These are phyloP conservation scores for Globisporangium cederbergense DNA, from an alignment of 352 stramenopile genomes.

Conservation along the genomic window DNA sequence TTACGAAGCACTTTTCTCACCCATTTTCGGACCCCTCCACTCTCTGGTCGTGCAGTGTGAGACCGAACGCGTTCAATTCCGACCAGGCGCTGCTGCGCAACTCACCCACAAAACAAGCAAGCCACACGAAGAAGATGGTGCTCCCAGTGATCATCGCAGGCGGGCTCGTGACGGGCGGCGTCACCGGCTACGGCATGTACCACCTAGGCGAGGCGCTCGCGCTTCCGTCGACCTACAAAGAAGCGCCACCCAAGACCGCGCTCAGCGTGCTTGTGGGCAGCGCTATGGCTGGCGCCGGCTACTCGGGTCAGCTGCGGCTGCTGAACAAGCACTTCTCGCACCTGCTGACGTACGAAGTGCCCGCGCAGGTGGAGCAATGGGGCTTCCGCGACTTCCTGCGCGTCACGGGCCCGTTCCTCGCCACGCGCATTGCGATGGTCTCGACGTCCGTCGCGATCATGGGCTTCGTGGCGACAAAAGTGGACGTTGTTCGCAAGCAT, in stretches of 20 bases:
- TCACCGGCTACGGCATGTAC: slow-evolving; percentile 69
- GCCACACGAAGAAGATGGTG: slow-evolving; percentile 34
- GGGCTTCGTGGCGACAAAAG: slow-evolving; percentile 65
- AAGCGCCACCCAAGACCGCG: slow-evolving; percentile 41
- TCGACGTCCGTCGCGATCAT: slow-evolving; percentile 62
- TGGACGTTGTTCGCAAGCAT: slow-evolving; percentile 29
- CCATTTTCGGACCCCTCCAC: background rate
- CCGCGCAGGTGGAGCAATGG: slow-evolving; percentile 63
- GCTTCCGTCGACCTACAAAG: slow-evolving; percentile 24
- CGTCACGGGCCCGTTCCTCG: slow-evolving; percentile 52
- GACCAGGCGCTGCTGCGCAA: background rate
- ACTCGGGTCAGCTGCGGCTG: slow-evolving; percentile 46
- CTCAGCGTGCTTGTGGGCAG: slow-evolving; percentile 33
- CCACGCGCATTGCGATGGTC: slow-evolving; percentile 60
- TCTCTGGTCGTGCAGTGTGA: background rate
- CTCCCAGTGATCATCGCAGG: slow-evolving; percentile 67
- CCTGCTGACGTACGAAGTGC: slow-evolving; percentile 69
- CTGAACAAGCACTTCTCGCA: slow-evolving; percentile 58
- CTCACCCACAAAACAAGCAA: background rate
- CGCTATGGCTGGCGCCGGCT: slow-evolving; percentile 35
- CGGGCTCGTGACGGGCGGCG: slow-evolving; percentile 35
- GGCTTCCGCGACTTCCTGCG: slow-evolving; percentile 66
- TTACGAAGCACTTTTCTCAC: slow-evolving; percentile 9
- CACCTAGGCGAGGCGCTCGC: slow-evolving; percentile 47
- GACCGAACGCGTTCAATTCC: background rate